These are phyloP conservation scores for Chloranthus sessilifolius DNA, from an alignment of 164 flowering plant species.

Conservation along the genomic window DNA sequence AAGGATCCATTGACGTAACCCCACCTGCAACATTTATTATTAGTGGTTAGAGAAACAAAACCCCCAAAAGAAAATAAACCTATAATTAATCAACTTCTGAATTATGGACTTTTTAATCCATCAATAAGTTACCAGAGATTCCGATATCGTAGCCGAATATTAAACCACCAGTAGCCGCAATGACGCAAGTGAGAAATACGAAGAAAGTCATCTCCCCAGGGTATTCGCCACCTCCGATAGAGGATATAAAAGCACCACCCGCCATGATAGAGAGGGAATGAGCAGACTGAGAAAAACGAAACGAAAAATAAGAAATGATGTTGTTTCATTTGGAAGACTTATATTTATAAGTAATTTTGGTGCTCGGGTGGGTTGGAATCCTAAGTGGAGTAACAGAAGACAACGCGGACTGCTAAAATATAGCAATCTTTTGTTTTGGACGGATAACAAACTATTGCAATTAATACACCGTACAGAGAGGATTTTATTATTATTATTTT, in stretches of 20 bases:
- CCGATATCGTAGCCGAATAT: slow-evolving; percentile 18
- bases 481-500: too few species aligned
- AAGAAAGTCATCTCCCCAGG: slow-evolving; percentile 12
- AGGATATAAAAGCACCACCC: slow-evolving; percentile 4
- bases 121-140: too few species aligned
- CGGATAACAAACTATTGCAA: too few species aligned
- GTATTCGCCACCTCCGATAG: slow-evolving; percentile 2
- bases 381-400: too few species aligned
- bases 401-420: too few species aligned
- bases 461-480: too few species aligned
- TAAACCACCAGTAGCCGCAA: slow-evolving; percentile 16
- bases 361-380: too few species aligned
- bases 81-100: background rate
- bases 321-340: too few species aligned
- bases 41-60: background rate
- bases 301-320: background rate
- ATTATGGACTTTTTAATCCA: slow-evolving; percentile 1
- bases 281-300: background rate
- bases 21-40: slow-evolving; percentile 8
- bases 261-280: slow-evolving; percentile 14
- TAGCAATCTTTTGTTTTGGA: too few species aligned
- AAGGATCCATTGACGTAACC: slow-evolving; percentile 14
- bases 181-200: slow-evolving; percentile 3
- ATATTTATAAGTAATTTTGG: too few species aligned
- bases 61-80: background rate